These are phyloP conservation scores for Cryptococcus sp. DNA, from an alignment of 1,284 basidiomycete genomes.

Conservation along the genomic window DNA sequence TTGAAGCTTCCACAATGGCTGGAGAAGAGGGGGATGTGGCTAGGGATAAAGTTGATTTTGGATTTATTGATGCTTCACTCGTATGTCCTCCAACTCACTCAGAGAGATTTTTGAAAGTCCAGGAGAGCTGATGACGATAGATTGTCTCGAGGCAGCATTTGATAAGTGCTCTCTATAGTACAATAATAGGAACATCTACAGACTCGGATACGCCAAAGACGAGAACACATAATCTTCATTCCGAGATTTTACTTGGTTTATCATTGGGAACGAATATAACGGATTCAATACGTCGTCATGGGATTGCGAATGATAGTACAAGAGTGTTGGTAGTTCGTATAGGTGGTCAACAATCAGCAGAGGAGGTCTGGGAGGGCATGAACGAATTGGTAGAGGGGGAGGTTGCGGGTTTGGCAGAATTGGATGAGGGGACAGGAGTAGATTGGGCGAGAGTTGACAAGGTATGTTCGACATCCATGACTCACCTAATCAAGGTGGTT, in stretches of 20 bases:
- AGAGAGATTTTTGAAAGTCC: background rate
- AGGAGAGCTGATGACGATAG: slow-evolving; percentile 14
- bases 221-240: slow-evolving; percentile 53
- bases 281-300: slow-evolving; percentile 78
- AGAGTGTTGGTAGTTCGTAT: slow-evolving; percentile 72
- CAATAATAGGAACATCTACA: slow-evolving; percentile 60
- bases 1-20: slow-evolving; percentile 60
- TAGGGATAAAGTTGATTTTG: slow-evolving; percentile 72
- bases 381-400: slow-evolving; percentile 43
- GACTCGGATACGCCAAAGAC: slow-evolving; percentile 58
- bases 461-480: slow-evolving; percentile 49
- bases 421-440: slow-evolving; percentile 41
- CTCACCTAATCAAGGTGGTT: background rate
- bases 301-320: slow-evolving; percentile 64
- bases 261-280: slow-evolving; percentile 84
- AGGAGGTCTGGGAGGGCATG: slow-evolving; percentile 47
- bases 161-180: slow-evolving; percentile 73
- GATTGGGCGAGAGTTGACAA: slow-evolving; percentile 71
- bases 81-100: slow-evolving; percentile 44
- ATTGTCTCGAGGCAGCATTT: slow-evolving; percentile 56
- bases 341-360: slow-evolving; percentile 33
- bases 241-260: slow-evolving; percentile 76
- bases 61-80: slow-evolving; percentile 71
- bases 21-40: slow-evolving; percentile 64
- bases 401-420: slow-evolving; percentile 12